Evolutionary conservation across 192 early-diverging fungal species (phyloP).

Genomic region (Coemansia sp.): DNA sequence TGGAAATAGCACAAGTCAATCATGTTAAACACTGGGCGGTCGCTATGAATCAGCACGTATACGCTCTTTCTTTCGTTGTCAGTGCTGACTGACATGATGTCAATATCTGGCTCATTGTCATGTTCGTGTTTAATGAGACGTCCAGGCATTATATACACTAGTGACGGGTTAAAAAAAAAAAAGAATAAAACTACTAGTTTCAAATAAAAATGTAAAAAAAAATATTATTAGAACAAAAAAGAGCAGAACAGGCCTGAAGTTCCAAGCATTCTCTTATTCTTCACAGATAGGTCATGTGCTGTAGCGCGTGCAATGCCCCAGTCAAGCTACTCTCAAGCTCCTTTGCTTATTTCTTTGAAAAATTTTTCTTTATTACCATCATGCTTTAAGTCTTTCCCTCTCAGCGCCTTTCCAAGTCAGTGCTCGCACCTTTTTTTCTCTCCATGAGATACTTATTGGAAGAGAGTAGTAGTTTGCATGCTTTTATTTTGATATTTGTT

Average conservation of each 20-base stretch:
- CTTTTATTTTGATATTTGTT: neutral
- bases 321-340: too few species aligned
- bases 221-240: neutral
- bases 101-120: neutral
- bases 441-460: neutral
- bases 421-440: neutral
- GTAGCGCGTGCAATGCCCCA: neutral
- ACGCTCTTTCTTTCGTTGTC: neutral
- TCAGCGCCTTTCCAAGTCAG: neutral
- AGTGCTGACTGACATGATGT: neutral
- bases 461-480: neutral
- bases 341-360: neutral
- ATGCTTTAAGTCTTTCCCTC: neutral
- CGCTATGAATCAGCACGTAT: neutral
- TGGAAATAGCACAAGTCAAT: neutral
- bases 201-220: neutral
- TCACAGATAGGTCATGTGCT: neutral
- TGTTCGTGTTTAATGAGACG: neutral
- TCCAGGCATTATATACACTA: neutral
- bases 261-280: neutral
- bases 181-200: neutral
- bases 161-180: neutral
- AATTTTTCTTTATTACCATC: neutral
- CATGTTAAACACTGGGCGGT: neutral
- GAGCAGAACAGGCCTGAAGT: neutral